Base-by-base conservation (phyloP, 495 filamentous ascomycete species). In the Neurospora africana region DNA sequence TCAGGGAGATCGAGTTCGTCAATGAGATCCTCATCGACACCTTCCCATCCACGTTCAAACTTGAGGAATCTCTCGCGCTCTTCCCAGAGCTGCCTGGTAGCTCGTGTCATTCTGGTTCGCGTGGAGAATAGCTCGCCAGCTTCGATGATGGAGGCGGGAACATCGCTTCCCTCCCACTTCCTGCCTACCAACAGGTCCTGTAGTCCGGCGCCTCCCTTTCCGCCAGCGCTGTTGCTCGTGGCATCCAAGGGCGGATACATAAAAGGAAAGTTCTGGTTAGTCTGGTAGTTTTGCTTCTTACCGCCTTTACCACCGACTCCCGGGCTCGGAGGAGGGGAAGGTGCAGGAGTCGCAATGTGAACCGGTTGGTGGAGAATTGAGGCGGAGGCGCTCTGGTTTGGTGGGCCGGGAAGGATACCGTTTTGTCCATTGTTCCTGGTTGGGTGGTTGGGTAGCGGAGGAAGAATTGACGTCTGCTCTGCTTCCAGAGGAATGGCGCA, bases 241-340 rank as follows among this genome's bases (percentile, higher is more conserved):
- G 88, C 89, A 82, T 96, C 93, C 17, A 96, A 81, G 3, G 95
- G 94, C 3, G 95, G 96, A 76, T 98, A 99, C 83, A 99, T 89
- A 75, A 99, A 98, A 0, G 95, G 95, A 75, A 99, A 99, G 75
- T 97, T 94, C 74, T 99, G 95, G 78, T 99, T 99, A 0, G 95
- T 99, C 80, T 99, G 95, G 78, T 98, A 99, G 72, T 98, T 99
- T 74, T 98, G 96, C 77, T 99, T 99, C 83, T 99, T 99, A 19
- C 91, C 93, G 61, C 91, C 92, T 79, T 99, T 99, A 5, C 93
- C 94, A 43, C 94, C 93, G 5, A 92, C 90, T 3, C 90, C 92
- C 4, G 95, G 96, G 7, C 94, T 97, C 13, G 95, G 95, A 1
- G 95, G 95, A 33, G 95, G 95, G 6, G 96, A 98, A n/a, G 96